phyloP scores from a whole-genome alignment of 371 early-diverging fungal species.

The Apophysomyces ossiformis region DNA sequence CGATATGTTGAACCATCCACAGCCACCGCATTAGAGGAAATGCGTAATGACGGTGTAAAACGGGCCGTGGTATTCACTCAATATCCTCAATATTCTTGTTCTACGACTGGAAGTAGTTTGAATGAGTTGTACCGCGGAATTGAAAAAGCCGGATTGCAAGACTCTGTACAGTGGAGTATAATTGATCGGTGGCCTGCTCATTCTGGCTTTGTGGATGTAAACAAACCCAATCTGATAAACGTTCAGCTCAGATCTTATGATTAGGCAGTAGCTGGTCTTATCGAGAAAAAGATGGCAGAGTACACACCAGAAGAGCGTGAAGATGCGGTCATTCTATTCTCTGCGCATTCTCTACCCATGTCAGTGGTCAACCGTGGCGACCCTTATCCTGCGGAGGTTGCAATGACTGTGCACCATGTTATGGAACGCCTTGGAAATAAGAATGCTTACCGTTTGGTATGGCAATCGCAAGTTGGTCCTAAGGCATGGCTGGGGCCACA shows the following conservation, averaged over 20 bases:
- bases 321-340: slow-evolving; percentile 86
- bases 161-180: slow-evolving; percentile 83
- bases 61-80: slow-evolving; percentile 92
- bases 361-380: slow-evolving; percentile 90
- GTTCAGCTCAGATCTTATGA: neutral
- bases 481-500: slow-evolving; percentile 93
- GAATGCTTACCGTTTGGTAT: slow-evolving; percentile 92
- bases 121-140: slow-evolving; percentile 85
- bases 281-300: slow-evolving; percentile 69
- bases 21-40: slow-evolving; percentile 70
- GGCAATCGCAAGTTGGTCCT: slow-evolving; percentile 98
- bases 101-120: slow-evolving; percentile 92
- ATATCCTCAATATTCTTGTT: slow-evolving; percentile 97
- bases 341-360: slow-evolving; percentile 97
- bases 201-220: slow-evolving; percentile 80
- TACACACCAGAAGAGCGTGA: slow-evolving; percentile 71
- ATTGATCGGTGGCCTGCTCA: slow-evolving; percentile 96
- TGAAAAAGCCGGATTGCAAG: slow-evolving; percentile 62
- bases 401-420: slow-evolving; percentile 87
- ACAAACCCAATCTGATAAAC: neutral
- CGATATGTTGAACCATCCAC: slow-evolving; percentile 90
- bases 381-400: slow-evolving; percentile 91
- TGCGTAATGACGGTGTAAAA: slow-evolving; percentile 82
- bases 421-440: slow-evolving; percentile 70
- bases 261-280: slow-evolving; percentile 74